phyloP scores from a whole-genome alignment of 1,139 yeast species.

The Sugiyamaella xylanicola region DNA sequence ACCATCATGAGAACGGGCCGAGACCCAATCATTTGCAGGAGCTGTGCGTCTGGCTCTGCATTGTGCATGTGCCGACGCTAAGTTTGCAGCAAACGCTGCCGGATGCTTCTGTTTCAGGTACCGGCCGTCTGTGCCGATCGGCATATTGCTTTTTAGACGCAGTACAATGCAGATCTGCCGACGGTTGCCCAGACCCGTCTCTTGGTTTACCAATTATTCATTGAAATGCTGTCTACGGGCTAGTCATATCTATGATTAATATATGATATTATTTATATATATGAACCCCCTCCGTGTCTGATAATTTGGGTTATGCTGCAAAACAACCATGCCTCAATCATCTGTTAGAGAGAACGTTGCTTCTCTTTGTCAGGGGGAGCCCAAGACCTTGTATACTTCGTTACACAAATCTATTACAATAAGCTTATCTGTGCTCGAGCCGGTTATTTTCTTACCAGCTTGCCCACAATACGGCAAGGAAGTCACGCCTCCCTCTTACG shows the following conservation, averaged over 20 bases:
- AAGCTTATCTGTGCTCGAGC: slow-evolving; percentile 4
- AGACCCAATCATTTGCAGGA: background rate
- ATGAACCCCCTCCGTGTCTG: too few relatives aligned
- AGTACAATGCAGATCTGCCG: background rate
- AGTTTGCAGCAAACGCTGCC: background rate
- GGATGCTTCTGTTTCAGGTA: background rate
- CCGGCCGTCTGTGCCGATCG: background rate
- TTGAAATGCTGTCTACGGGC: too few relatives aligned
- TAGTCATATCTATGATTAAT: too few relatives aligned
- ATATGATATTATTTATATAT: too few relatives aligned
- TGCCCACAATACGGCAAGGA: background rate
- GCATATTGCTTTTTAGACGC: background rate
- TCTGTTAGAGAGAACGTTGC: background rate
- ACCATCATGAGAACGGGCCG: background rate
- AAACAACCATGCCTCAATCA: background rate
- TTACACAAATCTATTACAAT: slow-evolving; percentile 5
- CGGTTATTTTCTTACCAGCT: slow-evolving; percentile 11
- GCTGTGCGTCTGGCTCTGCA: too few relatives aligned
- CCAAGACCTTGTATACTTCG: slow-evolving; percentile 7
- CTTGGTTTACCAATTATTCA: background rate
- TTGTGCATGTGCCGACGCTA: background rate
- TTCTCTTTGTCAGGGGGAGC: slow-evolving; percentile 7
- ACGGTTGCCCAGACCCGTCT: background rate
- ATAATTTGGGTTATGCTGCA: too few relatives aligned
- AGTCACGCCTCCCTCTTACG: slow-evolving; percentile 12